These are phyloP conservation scores for Oenanthe sinensis DNA, from an alignment of 129 eudicot species.

Conservation along the genomic window DNA sequence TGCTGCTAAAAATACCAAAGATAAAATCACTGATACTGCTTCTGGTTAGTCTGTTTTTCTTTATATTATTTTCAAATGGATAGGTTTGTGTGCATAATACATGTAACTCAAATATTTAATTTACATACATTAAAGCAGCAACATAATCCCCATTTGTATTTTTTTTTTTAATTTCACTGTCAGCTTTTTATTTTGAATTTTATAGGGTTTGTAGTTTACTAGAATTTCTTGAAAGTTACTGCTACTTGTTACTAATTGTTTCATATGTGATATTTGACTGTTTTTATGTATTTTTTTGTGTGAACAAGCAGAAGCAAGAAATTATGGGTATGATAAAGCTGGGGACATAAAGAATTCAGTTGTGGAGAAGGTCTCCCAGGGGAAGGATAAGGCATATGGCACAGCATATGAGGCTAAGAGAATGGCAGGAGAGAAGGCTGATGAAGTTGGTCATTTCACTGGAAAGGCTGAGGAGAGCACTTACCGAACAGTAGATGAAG, in stretches of 20 bases:
- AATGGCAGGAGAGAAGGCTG: not conserved
- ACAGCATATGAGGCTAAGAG: not conserved
- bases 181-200: not conserved
- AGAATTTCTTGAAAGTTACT: too few species aligned
- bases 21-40: constrained; percentile 28
- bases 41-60: constrained; percentile 12
- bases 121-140: too few species aligned
- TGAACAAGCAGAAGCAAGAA: constrained; percentile 1
- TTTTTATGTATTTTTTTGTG: not conserved
- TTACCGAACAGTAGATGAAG: not conserved
- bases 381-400: not conserved
- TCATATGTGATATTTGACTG: not conserved
- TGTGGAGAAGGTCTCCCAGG: not conserved
- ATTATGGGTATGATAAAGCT: constrained; percentile 8
- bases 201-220: not conserved
- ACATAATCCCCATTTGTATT: too few species aligned
- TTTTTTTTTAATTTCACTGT: not conserved
- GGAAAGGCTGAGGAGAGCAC: not conserved
- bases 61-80: not conserved
- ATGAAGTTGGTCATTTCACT: not conserved
- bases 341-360: constrained; percentile 4
- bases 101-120: too few species aligned
- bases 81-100: not conserved
- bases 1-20: constrained; percentile 31
- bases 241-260: not conserved